A percentile compares a stretch with the other conserved stretches of the same genome.
Evolutionary conservation across 352 stramenopile species (phyloP).

Genomic region (Globisporangium spinosum): DNA sequence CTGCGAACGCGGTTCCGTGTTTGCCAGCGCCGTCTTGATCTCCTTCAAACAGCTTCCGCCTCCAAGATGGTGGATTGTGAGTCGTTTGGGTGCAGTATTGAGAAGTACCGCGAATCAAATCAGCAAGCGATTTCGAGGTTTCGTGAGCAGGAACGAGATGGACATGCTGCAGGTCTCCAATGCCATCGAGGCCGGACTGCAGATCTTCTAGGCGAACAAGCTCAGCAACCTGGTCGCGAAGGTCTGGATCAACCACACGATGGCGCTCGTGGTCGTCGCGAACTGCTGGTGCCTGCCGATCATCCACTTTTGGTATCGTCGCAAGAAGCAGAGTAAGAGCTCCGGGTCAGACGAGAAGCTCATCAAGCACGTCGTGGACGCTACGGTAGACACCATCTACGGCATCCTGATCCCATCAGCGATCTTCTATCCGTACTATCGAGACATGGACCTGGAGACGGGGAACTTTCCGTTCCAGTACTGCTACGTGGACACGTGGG

Average conservation of each 20-base stretch:
- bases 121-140: neutral
- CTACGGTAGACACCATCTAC: neutral
- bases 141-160: neutral
- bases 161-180: neutral
- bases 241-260: conserved; percentile 20
- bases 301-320: conserved; percentile 9
- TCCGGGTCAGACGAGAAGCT: neutral
- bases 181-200: conserved; percentile 16
- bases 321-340: neutral
- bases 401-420: neutral
- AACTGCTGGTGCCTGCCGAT: conserved; percentile 24
- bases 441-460: neutral
- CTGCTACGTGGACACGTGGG: neutral
- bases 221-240: conserved; percentile 17
- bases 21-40: neutral
- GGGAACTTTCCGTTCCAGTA: neutral
- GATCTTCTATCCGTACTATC: neutral
- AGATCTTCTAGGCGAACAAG: conserved; percentile 26
- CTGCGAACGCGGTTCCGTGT: neutral
- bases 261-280: conserved; percentile 8
- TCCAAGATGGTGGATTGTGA: conserved; percentile 9
- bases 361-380: neutral
- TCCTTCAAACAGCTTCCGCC: neutral
- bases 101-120: neutral
- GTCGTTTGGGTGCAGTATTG: neutral